Evolutionary conservation across 2,329 filamentous ascomycete species (phyloP), one percentile per base, ranked within the genome.

Genomic region (Pyrenophora graminea): DNA sequence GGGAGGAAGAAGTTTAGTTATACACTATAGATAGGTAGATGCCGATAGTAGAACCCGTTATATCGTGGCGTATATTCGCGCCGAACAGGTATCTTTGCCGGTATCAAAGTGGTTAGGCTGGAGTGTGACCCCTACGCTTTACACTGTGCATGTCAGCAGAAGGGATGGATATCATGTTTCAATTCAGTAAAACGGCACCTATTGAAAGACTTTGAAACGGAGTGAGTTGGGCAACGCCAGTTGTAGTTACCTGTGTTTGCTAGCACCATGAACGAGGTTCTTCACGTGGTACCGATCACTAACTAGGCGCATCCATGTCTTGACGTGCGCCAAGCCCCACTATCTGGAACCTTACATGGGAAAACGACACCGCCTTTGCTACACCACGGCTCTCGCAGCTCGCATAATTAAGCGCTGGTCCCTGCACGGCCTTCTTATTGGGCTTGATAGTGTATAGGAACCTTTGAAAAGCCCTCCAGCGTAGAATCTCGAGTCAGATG

Each of bases 1-100:
- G 54, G 53, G 21, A 51, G 48, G 27, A 61, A 61, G 32, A 55
- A 36, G 6, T 72, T 72, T 50, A 56, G 58, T 19, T 70, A 65
- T 12, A 72, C 72, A 50, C 38, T 72, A 21, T 73, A 60, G 44
- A 31, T 18, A 17, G 33, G 21, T 17, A 21, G 6, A 13, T 4
- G 9, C 2, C 10, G 12, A 12, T 38, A 7, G 27, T 9, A 10
- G 10, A 7, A 13, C 4, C 9, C 10, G 3, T 30, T 30, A 9
- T 5, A 13, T 7, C 10, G 3, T 30, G 8, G 27, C 10, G 9
- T 13, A 3, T 30, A 7, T 30, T 30, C 27, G 3, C 9, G 2
- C 4, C 3, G 27, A 30, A 2, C 9, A 30, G 9, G 9, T 30
- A 30, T 30, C 10, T 12, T 12, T 30, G 27, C 27, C 4, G 2